Evolutionary conservation across 495 filamentous ascomycete species (phyloP), one percentile per base, ranked within the genome.

Genomic region (Corynascus novoguineensis): DNA sequence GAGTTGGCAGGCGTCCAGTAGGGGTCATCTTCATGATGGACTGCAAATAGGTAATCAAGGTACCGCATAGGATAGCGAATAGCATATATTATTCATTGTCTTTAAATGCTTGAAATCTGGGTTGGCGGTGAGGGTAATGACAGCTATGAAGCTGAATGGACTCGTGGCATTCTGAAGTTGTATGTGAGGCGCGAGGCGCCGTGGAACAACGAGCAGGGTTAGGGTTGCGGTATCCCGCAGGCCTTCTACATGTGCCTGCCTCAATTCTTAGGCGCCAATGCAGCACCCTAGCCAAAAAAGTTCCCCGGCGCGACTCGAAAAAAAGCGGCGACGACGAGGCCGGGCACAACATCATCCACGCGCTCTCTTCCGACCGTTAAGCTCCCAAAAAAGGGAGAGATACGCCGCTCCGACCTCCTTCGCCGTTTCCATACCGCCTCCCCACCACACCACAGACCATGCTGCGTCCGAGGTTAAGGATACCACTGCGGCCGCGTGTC

Each of bases 381-480:
- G 28, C 51, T 17, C 14, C 11, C 31, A 47, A 22, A 15, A 27
- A 47, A 46, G 29, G 27, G 52, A 53, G 17, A 52, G 22, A 24
- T 0, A 19, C 50, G 37, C 37, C 32, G 59, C 27, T n/a, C 50
- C 37, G 28, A 4, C n/a, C 50, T 38, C 31, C 31, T 35, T 21
- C 21, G 8, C 28, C 40, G 24, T 40, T 9, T n/a, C n/a, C n/a
- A n/a, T n/a, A n/a, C 53, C 28, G 14, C 3, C 25, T 3, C 34
- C 38, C 28, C 4, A 27, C 27, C 32, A 57, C 54, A 53, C 38
- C 65, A 60, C 42, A 60, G 53, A 64, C 57, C 15, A 75, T 76
- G 72, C 46, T 76, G 32, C 69, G 73, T 54, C 71, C 73, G 34
- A 74, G 73, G 67, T 72, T 77, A 76, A 66, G 72, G 58, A 71